Evolutionary conservation across 2,329 filamentous ascomycete genomes (phyloP).

Genomic region (Pseudogymnoascus pannorum): DNA sequence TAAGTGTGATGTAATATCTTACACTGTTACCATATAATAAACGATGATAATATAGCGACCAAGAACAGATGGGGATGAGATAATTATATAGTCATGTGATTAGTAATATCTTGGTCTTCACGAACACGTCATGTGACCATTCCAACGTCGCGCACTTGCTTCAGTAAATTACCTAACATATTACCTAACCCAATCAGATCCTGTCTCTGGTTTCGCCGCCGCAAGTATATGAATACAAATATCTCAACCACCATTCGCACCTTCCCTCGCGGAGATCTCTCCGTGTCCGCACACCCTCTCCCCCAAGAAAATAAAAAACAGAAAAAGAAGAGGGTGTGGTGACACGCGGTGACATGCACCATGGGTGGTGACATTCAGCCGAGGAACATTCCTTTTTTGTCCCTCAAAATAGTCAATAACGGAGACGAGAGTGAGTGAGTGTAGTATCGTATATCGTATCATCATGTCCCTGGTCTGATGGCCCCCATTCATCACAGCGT

Average conservation of each 20-base stretch:
- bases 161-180: background rate
- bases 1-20: too few species aligned
- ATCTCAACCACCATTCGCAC: background rate
- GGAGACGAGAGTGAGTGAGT: background rate
- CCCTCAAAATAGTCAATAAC: too few species aligned
- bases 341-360: background rate
- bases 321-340: conserved; percentile 4
- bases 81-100: background rate
- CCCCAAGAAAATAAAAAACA: background rate
- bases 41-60: too few species aligned
- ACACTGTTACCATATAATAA: too few species aligned
- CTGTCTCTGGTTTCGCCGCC: background rate
- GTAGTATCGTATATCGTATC: background rate
- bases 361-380: conserved; percentile 1
- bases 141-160: background rate
- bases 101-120: background rate
- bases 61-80: too few species aligned
- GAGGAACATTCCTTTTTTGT: background rate
- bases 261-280: background rate
- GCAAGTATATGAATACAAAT: background rate
- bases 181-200: background rate
- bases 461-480: background rate
- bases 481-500: background rate
- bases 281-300: background rate
- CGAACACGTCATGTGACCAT: background rate